Evolutionary conservation across 83 land plant genomes (phyloP).

Genomic region (Larix sibirica): DNA sequence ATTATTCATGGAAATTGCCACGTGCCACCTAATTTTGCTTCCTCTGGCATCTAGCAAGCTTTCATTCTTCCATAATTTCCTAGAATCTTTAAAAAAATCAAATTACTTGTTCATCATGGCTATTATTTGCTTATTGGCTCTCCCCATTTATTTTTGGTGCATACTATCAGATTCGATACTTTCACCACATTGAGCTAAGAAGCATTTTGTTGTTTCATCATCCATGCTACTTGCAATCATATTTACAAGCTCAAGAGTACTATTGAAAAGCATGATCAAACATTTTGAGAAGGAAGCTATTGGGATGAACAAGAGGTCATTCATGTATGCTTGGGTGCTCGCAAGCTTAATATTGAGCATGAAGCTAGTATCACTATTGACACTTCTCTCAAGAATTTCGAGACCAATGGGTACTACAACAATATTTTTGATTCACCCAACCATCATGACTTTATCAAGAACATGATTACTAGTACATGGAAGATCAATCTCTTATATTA

Average conservation of each 20-base stretch:
- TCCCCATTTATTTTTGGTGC: too few species aligned
- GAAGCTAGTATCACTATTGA: constrained; percentile 37
- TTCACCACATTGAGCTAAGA: too few species aligned
- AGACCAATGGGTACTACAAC: constrained; percentile 76
- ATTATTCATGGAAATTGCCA: too few species aligned
- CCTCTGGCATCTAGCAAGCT: too few species aligned
- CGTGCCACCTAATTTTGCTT: too few species aligned
- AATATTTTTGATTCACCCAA: constrained; percentile 77
- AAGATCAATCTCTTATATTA: too few species aligned
- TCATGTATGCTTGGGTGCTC: constrained; percentile 32
- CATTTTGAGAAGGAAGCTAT: constrained; percentile 36
- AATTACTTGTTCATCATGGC: too few species aligned
- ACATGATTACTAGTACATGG: constrained; percentile 81
- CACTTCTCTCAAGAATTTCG: constrained; percentile 77
- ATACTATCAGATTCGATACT: too few species aligned
- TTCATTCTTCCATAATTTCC: too few species aligned
- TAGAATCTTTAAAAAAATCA: too few species aligned
- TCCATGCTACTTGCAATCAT: constrained; percentile 19
- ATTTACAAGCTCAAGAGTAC: constrained; percentile 28
- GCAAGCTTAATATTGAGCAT: constrained; percentile 33
- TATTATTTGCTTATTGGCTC: too few species aligned
- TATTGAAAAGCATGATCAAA: constrained; percentile 34
- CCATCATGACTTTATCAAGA: constrained; percentile 80
- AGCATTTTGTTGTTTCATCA: too few species aligned
- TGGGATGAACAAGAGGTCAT: constrained; percentile 18